phyloP scores from a whole-genome alignment of 176 grass and related monocot species.

The Poa annua region DNA sequence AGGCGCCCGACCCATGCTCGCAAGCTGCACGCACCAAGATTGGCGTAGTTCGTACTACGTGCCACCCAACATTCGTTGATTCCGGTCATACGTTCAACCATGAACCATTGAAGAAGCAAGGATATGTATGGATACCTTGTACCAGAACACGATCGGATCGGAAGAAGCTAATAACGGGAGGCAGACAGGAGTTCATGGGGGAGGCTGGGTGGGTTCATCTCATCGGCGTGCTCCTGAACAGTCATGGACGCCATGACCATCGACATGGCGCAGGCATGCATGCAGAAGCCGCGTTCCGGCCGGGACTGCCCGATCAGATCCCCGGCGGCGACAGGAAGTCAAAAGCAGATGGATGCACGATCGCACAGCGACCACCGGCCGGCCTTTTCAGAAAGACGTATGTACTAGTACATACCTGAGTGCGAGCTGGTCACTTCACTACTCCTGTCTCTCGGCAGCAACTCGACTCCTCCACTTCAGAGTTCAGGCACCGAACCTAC shows the following conservation, averaged over 20 bases:
- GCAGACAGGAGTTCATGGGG: slow-evolving; percentile 27
- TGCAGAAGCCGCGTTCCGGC: slow-evolving; percentile 33
- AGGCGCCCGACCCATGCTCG: slow-evolving; percentile 25
- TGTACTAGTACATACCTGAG: neutral
- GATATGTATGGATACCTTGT: neutral
- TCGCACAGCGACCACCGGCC: neutral
- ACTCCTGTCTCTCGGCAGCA: neutral
- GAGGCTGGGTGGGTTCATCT: neutral
- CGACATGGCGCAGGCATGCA: neutral
- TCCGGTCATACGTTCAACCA: neutral
- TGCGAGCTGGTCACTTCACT: neutral
- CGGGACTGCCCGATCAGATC: slow-evolving; percentile 23
- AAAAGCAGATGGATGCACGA: slow-evolving; percentile 12
- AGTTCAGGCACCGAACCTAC: neutral
- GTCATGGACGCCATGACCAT: neutral
- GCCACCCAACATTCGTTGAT: no score
- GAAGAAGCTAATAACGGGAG: neutral
- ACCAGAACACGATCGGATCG: neutral
- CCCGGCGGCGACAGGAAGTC: slow-evolving; percentile 15
- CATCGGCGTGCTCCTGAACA: slow-evolving; percentile 14
- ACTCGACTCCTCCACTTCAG: neutral
- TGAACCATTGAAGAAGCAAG: neutral
- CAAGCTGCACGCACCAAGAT: slow-evolving; percentile 8
- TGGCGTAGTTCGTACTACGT: neutral
- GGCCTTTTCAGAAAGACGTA: neutral